Base-by-base conservation (phyloP, 108 stramenopile species). In the Thalassiosira profunda region DNA sequence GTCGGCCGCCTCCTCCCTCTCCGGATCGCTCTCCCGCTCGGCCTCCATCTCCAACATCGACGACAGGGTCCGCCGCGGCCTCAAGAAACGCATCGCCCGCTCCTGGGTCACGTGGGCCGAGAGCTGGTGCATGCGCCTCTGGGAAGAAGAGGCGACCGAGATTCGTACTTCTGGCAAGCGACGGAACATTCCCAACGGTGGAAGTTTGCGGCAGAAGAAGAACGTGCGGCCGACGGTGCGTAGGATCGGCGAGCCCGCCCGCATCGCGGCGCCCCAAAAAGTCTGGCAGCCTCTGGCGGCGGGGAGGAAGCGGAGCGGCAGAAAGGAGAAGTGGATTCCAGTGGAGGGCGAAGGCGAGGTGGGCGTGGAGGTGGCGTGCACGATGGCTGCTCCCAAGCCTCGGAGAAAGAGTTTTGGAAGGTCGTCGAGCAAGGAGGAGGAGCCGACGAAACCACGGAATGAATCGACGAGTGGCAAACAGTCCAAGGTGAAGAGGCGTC, bases 31-130 rank as follows among this genome's bases (percentile, higher is more conserved):
- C 60, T 45, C 21, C 59, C 70, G 33, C 30, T 54, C 31, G 60
- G 37, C 2, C 21, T 70, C 47, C 24, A 65, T 33, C 55, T 52
- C 26, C 29, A 70, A 66, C 35, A 78, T 51, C 5, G 76, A 58
- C 49, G 66, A 65, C 21, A 67, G 63, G 30, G 68, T 58, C 26
- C 60, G 28, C 5, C 12, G 36, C 26, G 31, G 43, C 15, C 25
- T 41, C 15, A 52, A 61, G 37, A 76, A 76, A 37, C 67, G 75
- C 11, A 60, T 76, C 2, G 29, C 58, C 21, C 34, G 75, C 31
- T 52, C 61, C 18, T 76, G 67, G 67, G 57, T 76, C n/a, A 65
- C 67, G 26, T 76, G 75, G 75, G 75, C 75, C 0, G 66, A 68
- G 30, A 47, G 52, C 10, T 76, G 75, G 75, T 76, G 75, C 20